Conservation (phyloP, 768 basidiomycete genomes). For the Leccinum truebloodii region DNA sequence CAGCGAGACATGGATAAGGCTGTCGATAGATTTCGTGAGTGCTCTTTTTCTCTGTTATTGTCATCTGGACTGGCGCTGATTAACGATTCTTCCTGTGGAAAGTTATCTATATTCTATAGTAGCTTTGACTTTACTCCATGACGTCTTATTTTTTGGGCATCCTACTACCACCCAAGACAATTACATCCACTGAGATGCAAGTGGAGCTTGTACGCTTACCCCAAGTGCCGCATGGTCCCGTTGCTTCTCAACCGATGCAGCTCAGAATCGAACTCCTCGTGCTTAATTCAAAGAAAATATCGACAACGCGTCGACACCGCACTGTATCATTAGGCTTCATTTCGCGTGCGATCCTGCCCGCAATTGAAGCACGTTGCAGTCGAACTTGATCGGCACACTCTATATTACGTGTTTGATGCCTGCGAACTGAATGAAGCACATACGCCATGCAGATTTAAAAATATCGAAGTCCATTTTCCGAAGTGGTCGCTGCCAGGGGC, state of each 20-base stretch:
- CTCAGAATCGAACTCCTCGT: neutral
- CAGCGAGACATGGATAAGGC: neutral
- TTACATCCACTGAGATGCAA: neutral
- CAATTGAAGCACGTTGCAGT: conserved; percentile 1
- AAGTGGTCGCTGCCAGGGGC: neutral
- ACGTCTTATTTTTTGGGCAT: neutral
- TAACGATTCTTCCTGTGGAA: neutral
- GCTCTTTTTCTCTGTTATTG: neutral
- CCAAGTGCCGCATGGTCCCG: neutral
- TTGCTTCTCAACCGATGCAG: neutral
- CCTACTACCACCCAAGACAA: neutral
- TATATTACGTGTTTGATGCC: conserved; percentile 1
- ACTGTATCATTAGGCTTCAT: conserved; percentile 1
- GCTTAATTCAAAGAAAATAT: neutral
- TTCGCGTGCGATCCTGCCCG: neutral
- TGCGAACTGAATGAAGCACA: neutral
- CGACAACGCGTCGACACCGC: neutral
- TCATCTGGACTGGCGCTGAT: neutral
- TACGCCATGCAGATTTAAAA: neutral
- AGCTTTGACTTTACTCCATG: neutral
- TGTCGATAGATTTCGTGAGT: neutral
- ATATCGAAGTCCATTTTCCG: neutral
- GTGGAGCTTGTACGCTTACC: neutral
- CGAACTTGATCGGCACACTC: neutral
- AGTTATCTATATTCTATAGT: neutral